Evolutionary conservation across 139 green algal species (phyloP).

Genomic region (Micractinium sp.): DNA sequence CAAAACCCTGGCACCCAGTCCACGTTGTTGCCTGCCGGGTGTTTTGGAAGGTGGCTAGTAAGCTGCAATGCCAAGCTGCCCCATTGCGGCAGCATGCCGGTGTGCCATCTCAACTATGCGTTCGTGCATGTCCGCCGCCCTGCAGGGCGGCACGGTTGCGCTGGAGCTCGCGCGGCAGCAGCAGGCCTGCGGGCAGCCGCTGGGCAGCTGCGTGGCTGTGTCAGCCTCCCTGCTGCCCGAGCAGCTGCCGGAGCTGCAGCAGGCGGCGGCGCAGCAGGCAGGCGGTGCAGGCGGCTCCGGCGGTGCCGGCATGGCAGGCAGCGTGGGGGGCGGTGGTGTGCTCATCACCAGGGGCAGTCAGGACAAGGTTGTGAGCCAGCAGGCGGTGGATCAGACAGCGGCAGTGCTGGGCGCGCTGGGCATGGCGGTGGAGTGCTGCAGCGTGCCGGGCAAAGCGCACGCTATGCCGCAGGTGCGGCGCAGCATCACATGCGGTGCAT

Average conservation of each 20-base stretch:
- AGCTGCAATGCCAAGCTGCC: background rate
- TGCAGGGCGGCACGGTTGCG: conserved; percentile 47
- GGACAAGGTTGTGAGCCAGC: background rate
- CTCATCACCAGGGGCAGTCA: conserved; percentile 2
- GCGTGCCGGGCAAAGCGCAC: conserved; percentile 21
- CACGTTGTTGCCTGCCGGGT: background rate
- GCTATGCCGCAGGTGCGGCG: conserved; percentile 16
- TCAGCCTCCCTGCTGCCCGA: conserved; percentile 20
- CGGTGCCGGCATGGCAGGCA: background rate
- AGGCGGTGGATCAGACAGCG: background rate
- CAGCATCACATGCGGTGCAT: background rate
- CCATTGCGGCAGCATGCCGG: background rate
- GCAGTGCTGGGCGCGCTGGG: background rate
- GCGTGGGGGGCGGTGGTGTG: background rate
- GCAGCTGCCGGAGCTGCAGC: background rate
- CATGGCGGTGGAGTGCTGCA: background rate
- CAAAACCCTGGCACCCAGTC: too few species aligned
- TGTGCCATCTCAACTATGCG: background rate
- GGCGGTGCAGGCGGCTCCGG: background rate
- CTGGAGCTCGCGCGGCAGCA: conserved; percentile 41
- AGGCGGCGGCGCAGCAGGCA: background rate
- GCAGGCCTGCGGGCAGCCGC: background rate
- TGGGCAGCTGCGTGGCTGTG: conserved; percentile 27
- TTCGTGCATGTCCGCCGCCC: background rate
- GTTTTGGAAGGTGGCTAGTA: too few species aligned